Percentiles rank a stretch among this genome's conserved stretches.
Evolutionary conservation across 163 green algal genomes (phyloP).

Genomic region (Volvox carteri): DNA sequence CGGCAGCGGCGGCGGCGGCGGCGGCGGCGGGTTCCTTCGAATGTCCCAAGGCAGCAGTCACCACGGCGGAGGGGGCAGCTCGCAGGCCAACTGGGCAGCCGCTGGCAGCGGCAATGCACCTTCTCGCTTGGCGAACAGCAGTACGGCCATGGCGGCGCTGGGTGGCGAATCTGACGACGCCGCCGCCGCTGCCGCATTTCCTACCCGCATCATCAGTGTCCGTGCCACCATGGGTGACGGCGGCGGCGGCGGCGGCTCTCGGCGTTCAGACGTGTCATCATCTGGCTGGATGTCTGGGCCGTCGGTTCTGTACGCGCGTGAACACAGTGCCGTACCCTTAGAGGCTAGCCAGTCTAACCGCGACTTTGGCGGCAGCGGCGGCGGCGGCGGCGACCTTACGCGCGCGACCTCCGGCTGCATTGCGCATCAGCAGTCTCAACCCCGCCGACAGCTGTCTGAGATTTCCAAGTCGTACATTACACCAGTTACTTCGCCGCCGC

Average conservation of each 20-base stretch:
- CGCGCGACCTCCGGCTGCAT: not conserved
- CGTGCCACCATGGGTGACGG: not conserved
- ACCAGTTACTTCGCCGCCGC: not conserved
- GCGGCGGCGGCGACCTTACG: not conserved
- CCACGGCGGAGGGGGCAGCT: not conserved
- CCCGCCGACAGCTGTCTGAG: not conserved
- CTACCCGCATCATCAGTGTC: not conserved
- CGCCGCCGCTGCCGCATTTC: not conserved
- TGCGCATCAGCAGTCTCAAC: not conserved
- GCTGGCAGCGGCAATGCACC: not conserved
- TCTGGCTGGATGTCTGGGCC: not conserved
- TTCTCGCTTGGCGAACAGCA: constrained; percentile 22
- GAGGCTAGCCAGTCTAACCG: not conserved
- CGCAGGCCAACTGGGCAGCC: not conserved
- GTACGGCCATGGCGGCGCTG: not conserved
- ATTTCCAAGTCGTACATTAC: not conserved
- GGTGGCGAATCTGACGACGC: not conserved
- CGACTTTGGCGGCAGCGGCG: not conserved
- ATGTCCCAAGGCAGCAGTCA: not conserved
- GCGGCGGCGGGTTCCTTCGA: not conserved
- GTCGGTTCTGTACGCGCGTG: not conserved
- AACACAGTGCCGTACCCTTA: not conserved
- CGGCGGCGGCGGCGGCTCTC: not conserved
- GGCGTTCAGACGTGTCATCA: not conserved
- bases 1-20: not conserved